Evolutionary conservation across 768 basidiomycete species (phyloP), one percentile per base, ranked within the genome.

Genomic region (Tylopilus intermedius): DNA sequence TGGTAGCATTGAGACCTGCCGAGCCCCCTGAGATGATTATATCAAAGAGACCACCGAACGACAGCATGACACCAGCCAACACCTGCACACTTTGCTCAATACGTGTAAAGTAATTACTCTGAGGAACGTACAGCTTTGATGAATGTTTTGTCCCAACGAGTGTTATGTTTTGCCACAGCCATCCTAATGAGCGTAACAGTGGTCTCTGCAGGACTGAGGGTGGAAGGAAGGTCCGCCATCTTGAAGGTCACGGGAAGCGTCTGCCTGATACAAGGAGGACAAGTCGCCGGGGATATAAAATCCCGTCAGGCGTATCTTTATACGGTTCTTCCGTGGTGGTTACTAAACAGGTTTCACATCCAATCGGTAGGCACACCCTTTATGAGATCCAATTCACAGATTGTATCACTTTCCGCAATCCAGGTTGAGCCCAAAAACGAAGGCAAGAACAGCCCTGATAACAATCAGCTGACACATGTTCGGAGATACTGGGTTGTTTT

Each of bases 1-100:
- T 84, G 51, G 69, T 71, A 32, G 67, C 45, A 21, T 67, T 76
- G 27, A 88, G 60, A 1, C 71, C 76, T 0, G 71, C 63, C 0
- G 86, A 76, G 6, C 86, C 86, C 33, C 83, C 86, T 42, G 75
- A 69, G 14, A 86, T 62, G 51, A 88, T 73, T 56, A 84, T 70
- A 21, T 79, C 79, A 27, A 88, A 65, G 14, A 88, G 68, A 15
- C 83, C 83, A 60, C 86, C 86, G 46, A 88, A 88, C 7, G 86
- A 85, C n/a, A 88, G 62, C 80, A 88, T 85, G 30, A 78, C 74
- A 15, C 86, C 86, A 27, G 84, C 86, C 51, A 81, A 69, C 46
- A 86, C 77, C 86, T 88, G 41, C 9, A 45, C 15, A 26, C 29
- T 4, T 40, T 9, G 18, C 21, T 54, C 37, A 50, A 43, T 2